Percentiles rank a stretch among this genome's conserved stretches.
Conservation (phyloP, 495 filamentous ascomycete species). For the Letharia columbiana region DNA sequence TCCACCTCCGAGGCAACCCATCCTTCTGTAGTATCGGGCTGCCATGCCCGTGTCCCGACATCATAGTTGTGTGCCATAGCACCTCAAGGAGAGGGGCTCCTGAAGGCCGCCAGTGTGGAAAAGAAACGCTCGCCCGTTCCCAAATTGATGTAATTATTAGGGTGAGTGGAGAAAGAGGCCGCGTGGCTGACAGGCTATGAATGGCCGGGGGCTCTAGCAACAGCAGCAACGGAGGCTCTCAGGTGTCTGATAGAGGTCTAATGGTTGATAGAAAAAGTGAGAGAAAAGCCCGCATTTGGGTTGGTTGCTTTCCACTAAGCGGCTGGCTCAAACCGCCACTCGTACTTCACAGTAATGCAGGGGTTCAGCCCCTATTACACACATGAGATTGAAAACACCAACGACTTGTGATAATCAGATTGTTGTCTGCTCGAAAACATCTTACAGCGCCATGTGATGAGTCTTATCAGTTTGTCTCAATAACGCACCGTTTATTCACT, state of each 20-base stretch:
- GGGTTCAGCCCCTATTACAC: slow-evolving; percentile 2
- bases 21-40: slow-evolving; percentile 88
- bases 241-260: background rate
- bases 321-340: slow-evolving; percentile 1
- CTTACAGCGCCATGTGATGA: background rate
- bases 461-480: background rate
- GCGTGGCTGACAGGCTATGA: slow-evolving; percentile 3
- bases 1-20: slow-evolving; percentile 95
- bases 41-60: slow-evolving; percentile 95
- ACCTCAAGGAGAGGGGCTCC: slow-evolving; percentile 18
- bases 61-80: slow-evolving; percentile 93
- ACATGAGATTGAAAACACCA: background rate
- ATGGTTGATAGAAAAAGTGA: background rate
- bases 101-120: slow-evolving; percentile 17
- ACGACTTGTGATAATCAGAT: background rate
- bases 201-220: background rate
- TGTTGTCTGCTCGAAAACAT: background rate
- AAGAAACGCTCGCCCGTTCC: slow-evolving; percentile 4
- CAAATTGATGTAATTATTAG: background rate
- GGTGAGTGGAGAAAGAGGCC: background rate
- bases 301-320: background rate
- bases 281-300: background rate
- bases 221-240: background rate
- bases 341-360: background rate
- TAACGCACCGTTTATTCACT: background rate